These are phyloP conservation scores for Sporothrix luriei DNA, from an alignment of 2,329 filamentous ascomycete species.

Conservation along the genomic window DNA sequence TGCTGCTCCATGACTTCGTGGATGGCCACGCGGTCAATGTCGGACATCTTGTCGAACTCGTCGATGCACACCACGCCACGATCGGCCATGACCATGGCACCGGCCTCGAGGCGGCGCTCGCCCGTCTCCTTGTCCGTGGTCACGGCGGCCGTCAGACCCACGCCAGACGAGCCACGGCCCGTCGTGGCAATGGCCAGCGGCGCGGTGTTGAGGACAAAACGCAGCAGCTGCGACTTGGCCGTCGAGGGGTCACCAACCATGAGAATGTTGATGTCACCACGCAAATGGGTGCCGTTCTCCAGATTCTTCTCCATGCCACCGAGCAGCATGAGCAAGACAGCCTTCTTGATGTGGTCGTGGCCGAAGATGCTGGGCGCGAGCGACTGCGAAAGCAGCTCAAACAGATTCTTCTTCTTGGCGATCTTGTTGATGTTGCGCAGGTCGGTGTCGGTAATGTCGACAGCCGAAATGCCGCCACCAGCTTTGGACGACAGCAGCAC, in stretches of 20 bases:
- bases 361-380: constrained; percentile 95
- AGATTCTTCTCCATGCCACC: constrained; percentile 98
- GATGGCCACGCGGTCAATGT: constrained; percentile 95
- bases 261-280: constrained; percentile 98
- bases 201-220: constrained; percentile 96
- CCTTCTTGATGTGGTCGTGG: constrained; percentile 97
- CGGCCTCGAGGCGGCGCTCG: constrained; percentile 89
- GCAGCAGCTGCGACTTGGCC: constrained; percentile 95
- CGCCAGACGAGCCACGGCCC: constrained; percentile 92
- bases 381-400: constrained; percentile 90
- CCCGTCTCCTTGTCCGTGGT: constrained; percentile 97
- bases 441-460: constrained; percentile 91
- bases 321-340: constrained; percentile 90
- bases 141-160: constrained; percentile 95
- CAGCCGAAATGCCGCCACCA: constrained; percentile 87
- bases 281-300: constrained; percentile 94
- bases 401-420: constrained; percentile 89
- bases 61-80: constrained; percentile 98
- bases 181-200: constrained; percentile 96
- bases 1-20: constrained; percentile 99
- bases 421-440: constrained; percentile 99
- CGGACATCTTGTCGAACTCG: constrained; percentile 99
- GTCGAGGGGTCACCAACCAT: constrained; percentile 99
- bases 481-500: constrained; percentile 95
- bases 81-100: constrained; percentile 98